A percentile compares a stretch with the other conserved stretches of the same genome.
phyloP scores from a whole-genome alignment of 495 filamentous ascomycete species.

The Aspergillus conjunctus region DNA sequence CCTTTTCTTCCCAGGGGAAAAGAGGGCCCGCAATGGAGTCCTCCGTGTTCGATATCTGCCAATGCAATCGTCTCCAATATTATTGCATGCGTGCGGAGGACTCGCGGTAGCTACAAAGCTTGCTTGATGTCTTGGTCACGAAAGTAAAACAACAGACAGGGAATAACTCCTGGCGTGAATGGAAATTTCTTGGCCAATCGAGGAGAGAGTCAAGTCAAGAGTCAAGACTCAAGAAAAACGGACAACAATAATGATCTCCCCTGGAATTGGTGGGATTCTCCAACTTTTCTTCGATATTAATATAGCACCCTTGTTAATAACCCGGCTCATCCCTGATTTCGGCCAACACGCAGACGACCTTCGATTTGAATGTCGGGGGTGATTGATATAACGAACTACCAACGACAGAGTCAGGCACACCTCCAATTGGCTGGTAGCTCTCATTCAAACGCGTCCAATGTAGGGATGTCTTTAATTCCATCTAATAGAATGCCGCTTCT shows the following conservation, averaged over 20 bases:
- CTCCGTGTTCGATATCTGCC: not conserved
- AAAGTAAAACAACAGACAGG: no score
- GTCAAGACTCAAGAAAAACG: not conserved
- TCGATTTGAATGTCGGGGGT: not conserved
- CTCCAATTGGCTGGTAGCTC: constrained; percentile 1
- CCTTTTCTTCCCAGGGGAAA: not conserved
- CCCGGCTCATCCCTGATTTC: constrained; percentile 16
- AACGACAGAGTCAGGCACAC: not conserved
- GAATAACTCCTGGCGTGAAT: not conserved
- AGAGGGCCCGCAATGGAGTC: not conserved
- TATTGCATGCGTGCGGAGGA: not conserved
- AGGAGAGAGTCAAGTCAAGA: no score
- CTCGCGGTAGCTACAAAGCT: no score
- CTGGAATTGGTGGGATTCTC: constrained; percentile 2
- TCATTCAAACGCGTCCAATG: not conserved
- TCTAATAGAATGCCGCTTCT: not conserved
- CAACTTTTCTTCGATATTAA: constrained; percentile 15
- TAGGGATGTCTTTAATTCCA: not conserved
- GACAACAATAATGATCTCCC: not conserved
- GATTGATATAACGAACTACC: not conserved
- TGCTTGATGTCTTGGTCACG: no score
- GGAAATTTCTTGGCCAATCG: not conserved
- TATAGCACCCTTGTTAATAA: constrained; percentile 10
- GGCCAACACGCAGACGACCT: not conserved
- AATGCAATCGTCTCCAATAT: not conserved